Conservation (phyloP, 2,329 filamentous ascomycete species). For the Huntiella savannae region DNA sequence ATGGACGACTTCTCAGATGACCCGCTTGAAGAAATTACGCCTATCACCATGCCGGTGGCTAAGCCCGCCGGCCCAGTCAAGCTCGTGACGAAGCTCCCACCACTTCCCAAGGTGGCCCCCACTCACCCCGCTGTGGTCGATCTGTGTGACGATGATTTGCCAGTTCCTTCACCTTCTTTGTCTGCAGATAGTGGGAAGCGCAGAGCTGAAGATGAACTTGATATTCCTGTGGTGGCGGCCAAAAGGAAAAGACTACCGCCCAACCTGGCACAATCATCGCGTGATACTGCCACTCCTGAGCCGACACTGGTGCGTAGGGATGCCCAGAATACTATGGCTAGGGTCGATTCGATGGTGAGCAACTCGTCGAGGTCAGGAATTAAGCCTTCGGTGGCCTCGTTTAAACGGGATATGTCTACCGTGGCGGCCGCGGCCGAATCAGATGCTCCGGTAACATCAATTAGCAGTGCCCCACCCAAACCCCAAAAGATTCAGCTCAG, state of each 20-base stretch:
- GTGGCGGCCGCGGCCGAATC: neutral
- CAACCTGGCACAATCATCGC: neutral
- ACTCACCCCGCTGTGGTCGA: too few relatives aligned
- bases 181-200: too few relatives aligned
- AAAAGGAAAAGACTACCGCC: conserved; percentile 6
- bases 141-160: too few relatives aligned
- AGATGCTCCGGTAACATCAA: neutral
- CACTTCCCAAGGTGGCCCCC: neutral
- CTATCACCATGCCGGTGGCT: conserved; percentile 4
- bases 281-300: too few relatives aligned
- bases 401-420: neutral
- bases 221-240: conserved; percentile 4
- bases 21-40: conserved; percentile 6
- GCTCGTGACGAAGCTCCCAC: conserved; percentile 4
- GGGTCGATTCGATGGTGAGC: conserved; percentile 1
- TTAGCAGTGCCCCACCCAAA: neutral
- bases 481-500: conserved; percentile 44
- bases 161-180: too few relatives aligned
- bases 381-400: neutral
- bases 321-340: neutral
- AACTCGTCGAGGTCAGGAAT: neutral
- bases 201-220: neutral
- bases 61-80: conserved; percentile 1
- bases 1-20: conserved; percentile 11
- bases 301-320: neutral